Percentiles rank a stretch among this genome's conserved stretches.
phyloP scores from a whole-genome alignment of 345 rosid genomes.

The Ailanthus altissimus region DNA sequence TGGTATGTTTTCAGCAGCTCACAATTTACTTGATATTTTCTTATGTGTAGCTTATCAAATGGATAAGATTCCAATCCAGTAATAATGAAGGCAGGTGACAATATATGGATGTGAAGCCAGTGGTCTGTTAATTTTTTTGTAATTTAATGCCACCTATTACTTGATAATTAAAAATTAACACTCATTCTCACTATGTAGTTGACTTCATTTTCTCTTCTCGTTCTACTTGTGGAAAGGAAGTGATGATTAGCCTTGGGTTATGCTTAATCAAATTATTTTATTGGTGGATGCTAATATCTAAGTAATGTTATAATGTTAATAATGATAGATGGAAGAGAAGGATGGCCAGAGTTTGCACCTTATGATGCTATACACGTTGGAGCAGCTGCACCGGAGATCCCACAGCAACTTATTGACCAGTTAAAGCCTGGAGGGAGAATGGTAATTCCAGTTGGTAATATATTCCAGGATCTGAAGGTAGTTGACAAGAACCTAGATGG shows the following conservation, averaged over 20 bases:
- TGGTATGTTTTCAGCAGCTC: constrained; percentile 51
- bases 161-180: background rate
- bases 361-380: constrained; percentile 98
- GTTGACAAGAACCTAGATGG: constrained; percentile 82
- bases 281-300: background rate
- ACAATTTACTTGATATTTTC: background rate
- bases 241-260: background rate
- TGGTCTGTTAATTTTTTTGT: background rate
- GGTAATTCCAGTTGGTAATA: constrained; percentile 93
- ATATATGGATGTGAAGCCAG: background rate
- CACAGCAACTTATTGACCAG: constrained; percentile 83
- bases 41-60: background rate
- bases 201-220: background rate
- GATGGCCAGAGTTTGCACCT: constrained; percentile 82
- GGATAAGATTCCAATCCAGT: background rate
- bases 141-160: background rate
- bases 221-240: background rate
- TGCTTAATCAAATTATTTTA: background rate
- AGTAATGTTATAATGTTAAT: background rate
- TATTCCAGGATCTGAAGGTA: constrained; percentile 79
- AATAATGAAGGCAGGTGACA: background rate
- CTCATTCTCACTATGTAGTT: too few relatives aligned
- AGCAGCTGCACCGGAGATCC: constrained; percentile 92
- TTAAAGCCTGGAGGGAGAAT: constrained; percentile 95
- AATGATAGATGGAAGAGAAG: constrained; percentile 82